phyloP scores from a whole-genome alignment of 2,329 filamentous ascomycete species.

The Setomelanomma holmii region DNA sequence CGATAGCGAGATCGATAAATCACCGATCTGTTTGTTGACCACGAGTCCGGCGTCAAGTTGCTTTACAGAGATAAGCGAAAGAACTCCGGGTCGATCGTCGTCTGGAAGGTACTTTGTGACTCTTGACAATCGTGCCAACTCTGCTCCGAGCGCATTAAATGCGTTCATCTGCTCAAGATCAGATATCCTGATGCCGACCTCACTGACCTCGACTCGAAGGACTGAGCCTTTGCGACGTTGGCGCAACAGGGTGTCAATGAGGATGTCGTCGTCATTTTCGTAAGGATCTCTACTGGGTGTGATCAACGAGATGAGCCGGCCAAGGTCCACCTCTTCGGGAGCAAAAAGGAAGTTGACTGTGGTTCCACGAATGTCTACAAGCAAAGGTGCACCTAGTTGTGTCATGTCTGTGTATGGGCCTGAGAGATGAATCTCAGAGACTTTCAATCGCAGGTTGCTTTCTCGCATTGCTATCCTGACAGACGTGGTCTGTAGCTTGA shows the following conservation, averaged over 20 bases:
- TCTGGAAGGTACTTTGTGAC: constrained; percentile 96
- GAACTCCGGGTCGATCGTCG: constrained; percentile 87
- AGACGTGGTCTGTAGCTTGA: constrained; percentile 78
- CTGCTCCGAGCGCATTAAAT: constrained; percentile 75
- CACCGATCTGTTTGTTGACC: constrained; percentile 73
- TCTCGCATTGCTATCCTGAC: constrained; percentile 81
- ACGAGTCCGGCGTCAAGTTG: constrained; percentile 68
- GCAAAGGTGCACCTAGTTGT: constrained; percentile 65
- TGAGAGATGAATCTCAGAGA: constrained; percentile 76
- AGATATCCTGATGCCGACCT: constrained; percentile 67
- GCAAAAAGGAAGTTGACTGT: constrained; percentile 72
- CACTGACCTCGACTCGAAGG: constrained; percentile 72
- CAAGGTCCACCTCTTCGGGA: constrained; percentile 81
- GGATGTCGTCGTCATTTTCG: constrained; percentile 87
- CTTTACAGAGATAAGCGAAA: constrained; percentile 74
- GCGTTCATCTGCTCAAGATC: constrained; percentile 70
- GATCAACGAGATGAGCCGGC: constrained; percentile 81
- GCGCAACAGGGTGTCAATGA: constrained; percentile 87
- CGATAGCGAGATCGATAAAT: constrained; percentile 51
- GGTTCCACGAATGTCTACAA: constrained; percentile 69
- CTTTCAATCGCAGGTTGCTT: constrained; percentile 73
- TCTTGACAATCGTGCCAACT: constrained; percentile 81
- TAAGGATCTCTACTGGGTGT: constrained; percentile 93
- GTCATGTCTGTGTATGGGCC: constrained; percentile 70
- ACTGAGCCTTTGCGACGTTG: constrained; percentile 88